Evolutionary conservation across 371 early-diverging fungal species (phyloP), one percentile per base, ranked within the genome.

Genomic region (Mucor plumbeus): DNA sequence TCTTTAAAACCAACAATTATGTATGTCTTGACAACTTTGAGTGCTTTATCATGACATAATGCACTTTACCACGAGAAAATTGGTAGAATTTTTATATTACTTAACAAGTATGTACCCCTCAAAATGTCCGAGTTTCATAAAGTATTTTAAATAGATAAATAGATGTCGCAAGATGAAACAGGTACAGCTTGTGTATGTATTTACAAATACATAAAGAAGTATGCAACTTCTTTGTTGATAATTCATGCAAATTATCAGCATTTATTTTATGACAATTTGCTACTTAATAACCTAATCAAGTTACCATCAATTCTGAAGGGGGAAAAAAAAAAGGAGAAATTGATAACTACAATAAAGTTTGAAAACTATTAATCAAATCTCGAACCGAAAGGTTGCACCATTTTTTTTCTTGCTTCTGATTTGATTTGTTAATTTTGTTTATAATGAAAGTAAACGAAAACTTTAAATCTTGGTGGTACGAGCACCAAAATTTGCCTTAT

Each of bases 1-100:
- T 50, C 50, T 0, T 21, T 26, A 21, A 17, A 50, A 50, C 17
- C 44, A 50, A 50, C 50, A 50, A 50, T 50, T 11, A 50, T 7
- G 26, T 5, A 50, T 50, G 50, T 50, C 50, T 50, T 50, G 50
- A 50, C 50, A 50, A 50, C 11, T 50, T 26, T 50, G 50, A 50
- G 10, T 26, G 17, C 26, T 50, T 50, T 8, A 10, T 11, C 50
- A 50, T 50, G 50, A 50, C 50, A 50, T 50, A 50, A 50, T 50
- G 50, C 50, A 50, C 9, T 26, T 3, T 11, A 21, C 19, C 50
- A 50, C 26, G 50, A 26, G 50, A 50, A 8, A 5, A 4, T 19
- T 21, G 8, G 11, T 26, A 21, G 26, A 26, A 6, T 21, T 21
- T 50, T 11, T 21, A 50, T 26, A 4, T 21, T 11, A 50, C 26